Evolutionary conservation across 129 eudicot genomes (phyloP), one percentile per base, ranked within the genome.

Genomic region (Pulicaria dysenterica): DNA sequence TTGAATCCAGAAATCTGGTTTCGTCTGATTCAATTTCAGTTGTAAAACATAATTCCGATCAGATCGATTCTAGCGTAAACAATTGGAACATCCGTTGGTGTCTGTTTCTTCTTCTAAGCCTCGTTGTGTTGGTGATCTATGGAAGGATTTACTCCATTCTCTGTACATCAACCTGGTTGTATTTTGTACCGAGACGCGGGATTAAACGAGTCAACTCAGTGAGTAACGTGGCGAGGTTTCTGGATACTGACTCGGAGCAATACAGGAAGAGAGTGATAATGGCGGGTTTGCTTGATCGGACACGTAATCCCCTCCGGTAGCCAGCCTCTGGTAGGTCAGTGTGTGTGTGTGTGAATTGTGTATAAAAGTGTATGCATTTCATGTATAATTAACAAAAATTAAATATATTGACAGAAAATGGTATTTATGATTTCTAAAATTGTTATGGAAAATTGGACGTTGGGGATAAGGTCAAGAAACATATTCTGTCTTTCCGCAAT

Each of bases 241-340:
- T 60, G 40, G 78, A 81, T 41, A 48, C 73, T 0, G 89, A 87
- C 62, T 76, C 89, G 72, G 83, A 77, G 24, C 81, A 77, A 49
- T 79, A 82, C 56, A 85, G 82, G 84, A 88, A 85, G 41, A 77
- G 83, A 65, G 89, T 88, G 43, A 80, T 84, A 42, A 73, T 85
- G 88, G 90, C 83, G 10, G 95, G 95, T 54, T 54, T 88, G 76
- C 79, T 85, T 72, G 84, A 83, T 37, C 49, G 88, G 70, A 77
- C 73, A 64, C 86, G 82, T 39, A 72, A 62, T 55, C 80, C 63
- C 8, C 49, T 73, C 19, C 64, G 79, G 75, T 80, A 80, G 72
- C 24, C 7, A 31, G 24, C 14, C 50, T 0, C 7, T 13, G 58
- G 48, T 73, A 66, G 13, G 41, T 74, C 63, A 70, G 70, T 24